Conservation (phyloP, 306 rosid genomes). For the Begonia fuchsioides region DNA sequence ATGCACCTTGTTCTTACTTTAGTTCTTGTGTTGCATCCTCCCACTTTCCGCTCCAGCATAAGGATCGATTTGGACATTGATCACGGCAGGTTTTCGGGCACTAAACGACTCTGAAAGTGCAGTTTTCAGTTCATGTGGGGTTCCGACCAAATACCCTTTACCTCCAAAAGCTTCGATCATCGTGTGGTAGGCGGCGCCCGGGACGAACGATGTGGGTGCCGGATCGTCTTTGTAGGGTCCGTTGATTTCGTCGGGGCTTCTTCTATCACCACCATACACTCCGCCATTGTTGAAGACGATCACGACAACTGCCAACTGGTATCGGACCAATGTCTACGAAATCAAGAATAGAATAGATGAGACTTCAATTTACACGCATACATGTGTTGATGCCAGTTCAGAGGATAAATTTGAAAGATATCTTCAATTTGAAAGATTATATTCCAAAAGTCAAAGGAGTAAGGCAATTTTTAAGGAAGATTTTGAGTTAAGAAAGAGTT, state of each 20-base stretch:
- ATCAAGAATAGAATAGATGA: not conserved
- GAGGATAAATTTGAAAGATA: no score
- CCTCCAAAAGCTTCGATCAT: conserved; percentile 96
- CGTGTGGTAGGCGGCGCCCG: conserved; percentile 58
- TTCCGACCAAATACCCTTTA: conserved; percentile 60
- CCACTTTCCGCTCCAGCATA: conserved; percentile 95
- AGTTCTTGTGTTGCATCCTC: conserved; percentile 84
- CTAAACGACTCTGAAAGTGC: conserved; percentile 70
- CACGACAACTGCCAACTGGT: conserved; percentile 76
- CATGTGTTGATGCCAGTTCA: no score
- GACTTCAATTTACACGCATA: no score
- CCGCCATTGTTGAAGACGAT: conserved; percentile 95
- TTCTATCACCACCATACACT: conserved; percentile 58
- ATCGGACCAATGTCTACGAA: conserved; percentile 80
- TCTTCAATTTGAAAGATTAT: no score
- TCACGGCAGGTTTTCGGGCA: conserved; percentile 64
- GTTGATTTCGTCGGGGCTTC: conserved; percentile 49
- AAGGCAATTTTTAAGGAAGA: no score
- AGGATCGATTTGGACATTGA: conserved; percentile 68
- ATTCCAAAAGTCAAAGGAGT: no score
- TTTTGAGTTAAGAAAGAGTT: no score
- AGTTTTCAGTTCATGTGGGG: conserved; percentile 67
- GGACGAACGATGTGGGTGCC: conserved; percentile 84
- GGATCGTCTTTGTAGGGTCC: conserved; percentile 89
- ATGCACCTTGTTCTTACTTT: conserved; percentile 5